phyloP scores from a whole-genome alignment of 1,284 basidiomycete species.

The Moesziomyces sp. region DNA sequence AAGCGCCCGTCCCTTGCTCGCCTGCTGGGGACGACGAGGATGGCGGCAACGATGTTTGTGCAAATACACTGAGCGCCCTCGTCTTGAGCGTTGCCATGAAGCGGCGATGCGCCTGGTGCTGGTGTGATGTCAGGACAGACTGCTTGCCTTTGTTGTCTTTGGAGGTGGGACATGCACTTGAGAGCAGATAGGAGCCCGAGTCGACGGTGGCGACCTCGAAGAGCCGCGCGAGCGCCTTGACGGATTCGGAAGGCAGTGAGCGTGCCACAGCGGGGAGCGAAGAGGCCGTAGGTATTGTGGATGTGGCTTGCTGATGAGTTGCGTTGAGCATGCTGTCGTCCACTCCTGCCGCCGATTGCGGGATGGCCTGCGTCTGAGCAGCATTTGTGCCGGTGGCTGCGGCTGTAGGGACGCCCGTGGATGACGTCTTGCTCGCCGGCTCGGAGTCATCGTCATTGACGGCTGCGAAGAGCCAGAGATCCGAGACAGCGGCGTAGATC shows the following conservation, averaged over 20 bases:
- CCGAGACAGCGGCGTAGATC: background rate
- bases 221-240: constrained; percentile 10
- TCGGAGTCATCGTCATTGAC: constrained; percentile 5
- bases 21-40: background rate
- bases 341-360: background rate
- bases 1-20: background rate
- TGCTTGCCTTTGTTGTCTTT: constrained; percentile 19
- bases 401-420: background rate
- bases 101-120: constrained; percentile 22
- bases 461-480: constrained; percentile 24
- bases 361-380: background rate
- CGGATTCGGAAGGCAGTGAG: constrained; percentile 9
- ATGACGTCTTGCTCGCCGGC: background rate
- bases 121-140: constrained; percentile 17
- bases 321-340: background rate
- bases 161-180: constrained; percentile 2
- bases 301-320: background rate
- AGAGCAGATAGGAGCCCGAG: constrained; percentile 18
- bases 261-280: background rate
- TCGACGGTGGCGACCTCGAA: background rate
- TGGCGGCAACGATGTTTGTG: background rate
- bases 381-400: background rate
- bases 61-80: constrained; percentile 8
- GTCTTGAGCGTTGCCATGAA: constrained; percentile 18
- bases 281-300: background rate